phyloP scores from a whole-genome alignment of 2,329 filamentous ascomycete species.

The Aspergillus vadensis region DNA sequence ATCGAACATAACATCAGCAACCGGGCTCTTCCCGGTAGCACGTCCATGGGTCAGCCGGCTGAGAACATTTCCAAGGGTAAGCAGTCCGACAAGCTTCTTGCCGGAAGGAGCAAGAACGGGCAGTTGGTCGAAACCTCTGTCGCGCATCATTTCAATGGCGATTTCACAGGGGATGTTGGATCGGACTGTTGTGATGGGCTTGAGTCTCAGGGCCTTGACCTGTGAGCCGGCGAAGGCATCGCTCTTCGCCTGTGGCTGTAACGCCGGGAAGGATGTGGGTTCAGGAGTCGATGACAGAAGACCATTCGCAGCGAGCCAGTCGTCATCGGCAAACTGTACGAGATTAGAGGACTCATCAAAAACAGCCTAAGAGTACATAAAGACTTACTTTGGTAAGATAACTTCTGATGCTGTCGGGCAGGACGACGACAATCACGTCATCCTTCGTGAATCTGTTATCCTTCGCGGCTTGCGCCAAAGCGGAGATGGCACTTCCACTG shows the following conservation, averaged over 20 bases:
- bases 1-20: constrained; percentile 94
- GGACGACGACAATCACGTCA: constrained; percentile 84
- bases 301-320: constrained; percentile 97
- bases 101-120: constrained; percentile 75
- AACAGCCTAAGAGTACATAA: background rate
- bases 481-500: constrained; percentile 88
- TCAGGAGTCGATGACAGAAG: constrained; percentile 68
- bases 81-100: constrained; percentile 79
- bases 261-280: constrained; percentile 34
- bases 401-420: constrained; percentile 95
- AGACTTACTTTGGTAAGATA: constrained; percentile 80
- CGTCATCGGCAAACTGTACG: constrained; percentile 83
- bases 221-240: constrained; percentile 79
- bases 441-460: constrained; percentile 77
- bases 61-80: constrained; percentile 92
- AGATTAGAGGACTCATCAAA: constrained; percentile 15
- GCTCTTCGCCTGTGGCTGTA: constrained; percentile 44
- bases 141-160: constrained; percentile 96
- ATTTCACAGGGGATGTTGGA: constrained; percentile 73
- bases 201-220: constrained; percentile 79
- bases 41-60: constrained; percentile 85
- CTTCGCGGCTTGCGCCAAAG: constrained; percentile 73
- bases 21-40: constrained; percentile 70
- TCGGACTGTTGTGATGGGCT: constrained; percentile 85
- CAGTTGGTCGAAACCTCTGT: constrained; percentile 96